Evolutionary conservation across 495 filamentous ascomycete species (phyloP).

Genomic region (Aspergillus asperescens): DNA sequence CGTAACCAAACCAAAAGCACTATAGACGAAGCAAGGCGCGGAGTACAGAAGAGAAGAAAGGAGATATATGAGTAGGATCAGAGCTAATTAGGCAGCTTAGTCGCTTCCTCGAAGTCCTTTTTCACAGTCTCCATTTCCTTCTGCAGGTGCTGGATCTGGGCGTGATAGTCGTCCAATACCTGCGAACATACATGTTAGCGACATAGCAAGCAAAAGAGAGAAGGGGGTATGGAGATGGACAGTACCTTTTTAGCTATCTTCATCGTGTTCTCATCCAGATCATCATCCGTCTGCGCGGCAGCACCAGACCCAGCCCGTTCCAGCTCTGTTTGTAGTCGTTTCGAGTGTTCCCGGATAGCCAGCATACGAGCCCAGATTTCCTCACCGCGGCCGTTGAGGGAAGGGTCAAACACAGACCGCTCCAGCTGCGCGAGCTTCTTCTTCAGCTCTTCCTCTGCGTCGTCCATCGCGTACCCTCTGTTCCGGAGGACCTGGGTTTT

Average conservation of each 20-base stretch:
- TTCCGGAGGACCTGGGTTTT: slow-evolving; percentile 91
- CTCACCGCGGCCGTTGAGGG: slow-evolving; percentile 74
- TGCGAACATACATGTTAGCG: slow-evolving; percentile 31
- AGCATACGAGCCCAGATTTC: slow-evolving; percentile 97
- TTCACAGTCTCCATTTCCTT: slow-evolving; percentile 73
- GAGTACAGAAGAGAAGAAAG: neutral
- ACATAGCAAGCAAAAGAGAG: neutral
- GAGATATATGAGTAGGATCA: neutral
- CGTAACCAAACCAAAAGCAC: slow-evolving; percentile 10
- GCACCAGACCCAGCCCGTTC: slow-evolving; percentile 55
- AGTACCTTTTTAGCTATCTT: slow-evolving; percentile 78
- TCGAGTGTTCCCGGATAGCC: slow-evolving; percentile 72
- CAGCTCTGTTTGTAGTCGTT: slow-evolving; percentile 72
- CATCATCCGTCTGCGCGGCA: slow-evolving; percentile 41
- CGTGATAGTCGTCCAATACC: slow-evolving; percentile 87
- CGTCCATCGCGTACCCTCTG: slow-evolving; percentile 84
- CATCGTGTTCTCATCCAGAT: slow-evolving; percentile 72
- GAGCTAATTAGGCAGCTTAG: slow-evolving; percentile 38
- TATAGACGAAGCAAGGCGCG: neutral
- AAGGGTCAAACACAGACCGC: slow-evolving; percentile 72
- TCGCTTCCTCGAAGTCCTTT: slow-evolving; percentile 74
- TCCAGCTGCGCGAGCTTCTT: slow-evolving; percentile 76
- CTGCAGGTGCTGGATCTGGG: slow-evolving; percentile 78
- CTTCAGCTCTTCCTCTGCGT: slow-evolving; percentile 85
- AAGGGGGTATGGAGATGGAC: neutral